Base-by-base conservation (phyloP, 164 flowering plant genomes). In the Stephania cephalantha region DNA sequence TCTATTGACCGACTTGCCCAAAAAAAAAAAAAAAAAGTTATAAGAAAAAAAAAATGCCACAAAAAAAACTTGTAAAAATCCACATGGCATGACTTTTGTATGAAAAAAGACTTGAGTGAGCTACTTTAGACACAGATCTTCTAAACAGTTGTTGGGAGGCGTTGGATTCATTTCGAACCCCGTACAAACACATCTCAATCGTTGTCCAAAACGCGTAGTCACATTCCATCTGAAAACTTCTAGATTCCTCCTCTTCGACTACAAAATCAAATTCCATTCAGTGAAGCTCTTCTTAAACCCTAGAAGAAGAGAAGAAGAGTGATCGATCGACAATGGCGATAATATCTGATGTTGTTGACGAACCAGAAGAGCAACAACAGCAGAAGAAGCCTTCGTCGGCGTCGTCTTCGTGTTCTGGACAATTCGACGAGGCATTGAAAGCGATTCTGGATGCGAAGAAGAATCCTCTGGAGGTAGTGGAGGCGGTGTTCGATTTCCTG, bases 401-500 rank as follows among this genome's bases (percentile, higher is more conserved):
- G 2, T 63, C 66, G 2, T 63, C 66, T 7, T 7, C 20, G n/a
- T 15, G 66, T 7, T 63, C 66, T 63, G 73, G 64, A 71, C 44
- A 7, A 13, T 58, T 30, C 48, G 68, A 72, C 18, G 68, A 55
- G 3, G 67, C 42, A 15, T 35, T 72, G 45, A 72, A 55, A 31
- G 67, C 12, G 25, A 58, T 72, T n/a, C 68, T 72, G 11, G 48
- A 72, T 30, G 22, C 42, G 42, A 35, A 55, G 20, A 72, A n/a
- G 13, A 29, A 17, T 15, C 74, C 74, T 8, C 18, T 55, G 11
- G 46, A 6, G 10, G 25, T 72, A 1, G 20, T 72, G 20, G 74
- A 72, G 58, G 15, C 48, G 7, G 68, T 72, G 48, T 13, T 72
- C 20, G 74, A 72, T 72, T 72, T 55, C 30, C 67, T 72, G 13